Percentiles rank a stretch among this genome's conserved stretches.
Evolutionary conservation across 495 filamentous ascomycete species (phyloP).

Genomic region (Trichoderma gamsii): DNA sequence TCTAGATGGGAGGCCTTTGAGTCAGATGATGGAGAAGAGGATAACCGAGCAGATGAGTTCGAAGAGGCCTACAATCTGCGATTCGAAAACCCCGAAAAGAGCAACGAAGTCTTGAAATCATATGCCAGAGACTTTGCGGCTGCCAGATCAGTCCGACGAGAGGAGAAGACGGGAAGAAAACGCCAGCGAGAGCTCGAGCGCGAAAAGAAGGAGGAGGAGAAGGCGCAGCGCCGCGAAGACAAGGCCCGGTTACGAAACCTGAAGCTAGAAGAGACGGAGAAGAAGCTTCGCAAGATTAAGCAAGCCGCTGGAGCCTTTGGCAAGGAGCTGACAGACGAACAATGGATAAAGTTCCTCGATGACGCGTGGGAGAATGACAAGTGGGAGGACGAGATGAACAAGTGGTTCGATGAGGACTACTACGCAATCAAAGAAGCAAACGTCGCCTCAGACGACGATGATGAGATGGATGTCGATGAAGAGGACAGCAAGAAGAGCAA

Average conservation of each 20-base stretch:
- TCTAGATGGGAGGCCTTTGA: conserved; percentile 69
- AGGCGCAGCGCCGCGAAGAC: conserved; percentile 68
- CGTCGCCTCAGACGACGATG: conserved; percentile 35
- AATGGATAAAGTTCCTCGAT: conserved; percentile 77
- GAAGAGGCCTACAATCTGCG: conserved; percentile 95
- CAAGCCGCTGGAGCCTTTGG: conserved; percentile 75
- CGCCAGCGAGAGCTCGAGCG: conserved; percentile 70
- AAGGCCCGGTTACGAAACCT: conserved; percentile 76
- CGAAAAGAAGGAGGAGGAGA: conserved; percentile 70
- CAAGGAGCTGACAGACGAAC: conserved; percentile 61
- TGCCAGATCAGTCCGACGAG: conserved; percentile 73
- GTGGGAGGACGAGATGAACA: conserved; percentile 85
- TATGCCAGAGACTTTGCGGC: conserved; percentile 80
- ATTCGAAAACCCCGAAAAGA: conserved; percentile 81
- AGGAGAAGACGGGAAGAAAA: conserved; percentile 69
- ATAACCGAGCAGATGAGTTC: conserved; percentile 76
- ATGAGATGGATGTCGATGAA: conserved; percentile 12
- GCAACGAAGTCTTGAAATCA: conserved; percentile 76
- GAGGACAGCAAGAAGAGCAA: conserved; percentile 34
- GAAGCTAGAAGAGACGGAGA: conserved; percentile 81
- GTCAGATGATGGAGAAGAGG: conserved; percentile 83
- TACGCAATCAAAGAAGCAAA: conserved; percentile 60
- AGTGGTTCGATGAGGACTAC: conserved; percentile 80
- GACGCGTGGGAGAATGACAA: conserved; percentile 76
- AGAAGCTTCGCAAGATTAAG: conserved; percentile 74